Conservation (phyloP, 148 eudicot species). For the Vaccinium vitisidaea region DNA sequence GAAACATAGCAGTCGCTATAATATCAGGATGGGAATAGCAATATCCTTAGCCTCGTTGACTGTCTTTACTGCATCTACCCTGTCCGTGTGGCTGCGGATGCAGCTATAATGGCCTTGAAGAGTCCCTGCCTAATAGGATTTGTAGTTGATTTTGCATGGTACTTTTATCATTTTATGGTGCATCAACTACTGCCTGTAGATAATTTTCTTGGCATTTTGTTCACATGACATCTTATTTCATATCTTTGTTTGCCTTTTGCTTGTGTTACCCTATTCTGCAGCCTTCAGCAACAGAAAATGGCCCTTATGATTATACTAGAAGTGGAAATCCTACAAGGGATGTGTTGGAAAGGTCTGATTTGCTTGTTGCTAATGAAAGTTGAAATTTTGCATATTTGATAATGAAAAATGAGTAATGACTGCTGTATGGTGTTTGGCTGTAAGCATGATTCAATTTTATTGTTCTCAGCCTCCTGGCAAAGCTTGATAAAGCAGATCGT, state of each 20-base stretch:
- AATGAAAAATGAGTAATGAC: neutral
- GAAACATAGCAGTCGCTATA: neutral
- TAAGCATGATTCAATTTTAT: slow-evolving; percentile 14
- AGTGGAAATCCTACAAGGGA: slow-evolving; percentile 98
- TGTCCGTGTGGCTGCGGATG: neutral
- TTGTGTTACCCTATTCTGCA: slow-evolving; percentile 23
- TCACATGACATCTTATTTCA: neutral
- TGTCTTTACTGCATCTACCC: neutral
- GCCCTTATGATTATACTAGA: slow-evolving; percentile 91
- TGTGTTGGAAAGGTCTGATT: slow-evolving; percentile 65
- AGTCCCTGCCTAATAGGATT: neutral
- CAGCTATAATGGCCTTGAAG: neutral
- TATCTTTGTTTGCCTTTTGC: neutral
- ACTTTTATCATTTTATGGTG: neutral
- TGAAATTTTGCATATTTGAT: neutral
- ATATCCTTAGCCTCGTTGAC: neutral
- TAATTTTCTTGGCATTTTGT: slow-evolving; percentile 1
- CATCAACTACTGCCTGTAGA: neutral
- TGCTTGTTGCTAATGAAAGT: slow-evolving; percentile 1
- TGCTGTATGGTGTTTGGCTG: neutral
- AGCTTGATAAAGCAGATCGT: slow-evolving; percentile 92
- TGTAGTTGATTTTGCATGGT: neutral
- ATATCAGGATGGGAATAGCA: neutral
- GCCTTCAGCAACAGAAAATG: slow-evolving; percentile 81
- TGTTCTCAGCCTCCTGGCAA: slow-evolving; percentile 66